These are phyloP conservation scores for Liriodendron chinense DNA, from an alignment of 164 flowering plant species.

Conservation along the genomic window DNA sequence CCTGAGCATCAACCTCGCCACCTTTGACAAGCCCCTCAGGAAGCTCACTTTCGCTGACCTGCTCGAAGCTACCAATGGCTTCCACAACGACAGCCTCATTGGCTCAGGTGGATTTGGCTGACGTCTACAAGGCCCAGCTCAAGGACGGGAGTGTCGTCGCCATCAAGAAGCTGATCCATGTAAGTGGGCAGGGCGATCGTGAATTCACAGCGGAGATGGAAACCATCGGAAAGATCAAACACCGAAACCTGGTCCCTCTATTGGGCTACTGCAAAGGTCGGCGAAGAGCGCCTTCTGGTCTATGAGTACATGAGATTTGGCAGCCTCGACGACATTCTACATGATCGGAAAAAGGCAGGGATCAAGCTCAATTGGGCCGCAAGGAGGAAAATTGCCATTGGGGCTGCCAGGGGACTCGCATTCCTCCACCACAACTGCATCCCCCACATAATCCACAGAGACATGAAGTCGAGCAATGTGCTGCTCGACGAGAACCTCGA, in stretches of 20 bases:
- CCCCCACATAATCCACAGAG: slow-evolving; percentile 93
- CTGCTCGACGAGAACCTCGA: slow-evolving; percentile 81
- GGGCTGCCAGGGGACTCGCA: slow-evolving; percentile 86
- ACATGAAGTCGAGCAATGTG: slow-evolving; percentile 98
- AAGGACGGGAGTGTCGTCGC: slow-evolving; percentile 89
- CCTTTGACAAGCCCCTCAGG: slow-evolving; percentile 88
- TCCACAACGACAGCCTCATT: slow-evolving; percentile 72
- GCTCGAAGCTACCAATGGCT: slow-evolving; percentile 89
- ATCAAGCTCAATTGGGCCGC: slow-evolving; percentile 77
- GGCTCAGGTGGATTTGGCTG: slow-evolving; percentile 99
- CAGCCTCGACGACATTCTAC: slow-evolving; percentile 91
- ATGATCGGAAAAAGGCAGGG: slow-evolving; percentile 58
- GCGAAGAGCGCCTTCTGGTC: slow-evolving; percentile 86
- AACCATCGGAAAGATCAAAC: slow-evolving; percentile 93
- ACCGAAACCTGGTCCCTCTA: slow-evolving; percentile 88
- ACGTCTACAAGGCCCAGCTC: slow-evolving; percentile 86
- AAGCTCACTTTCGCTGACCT: slow-evolving; percentile 95
- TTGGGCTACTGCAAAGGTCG: slow-evolving; percentile 95
- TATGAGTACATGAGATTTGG: slow-evolving; percentile 96
- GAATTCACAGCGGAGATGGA: slow-evolving; percentile 99
- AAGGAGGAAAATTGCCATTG: slow-evolving; percentile 80
- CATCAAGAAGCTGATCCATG: slow-evolving; percentile 85
- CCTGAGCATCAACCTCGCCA: slow-evolving; percentile 76
- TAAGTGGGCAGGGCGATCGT: slow-evolving; percentile 93
- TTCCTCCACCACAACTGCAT: slow-evolving; percentile 92